Base-by-base conservation (phyloP, 2,329 filamentous ascomycete species). In the Sporothrix mexicana region DNA sequence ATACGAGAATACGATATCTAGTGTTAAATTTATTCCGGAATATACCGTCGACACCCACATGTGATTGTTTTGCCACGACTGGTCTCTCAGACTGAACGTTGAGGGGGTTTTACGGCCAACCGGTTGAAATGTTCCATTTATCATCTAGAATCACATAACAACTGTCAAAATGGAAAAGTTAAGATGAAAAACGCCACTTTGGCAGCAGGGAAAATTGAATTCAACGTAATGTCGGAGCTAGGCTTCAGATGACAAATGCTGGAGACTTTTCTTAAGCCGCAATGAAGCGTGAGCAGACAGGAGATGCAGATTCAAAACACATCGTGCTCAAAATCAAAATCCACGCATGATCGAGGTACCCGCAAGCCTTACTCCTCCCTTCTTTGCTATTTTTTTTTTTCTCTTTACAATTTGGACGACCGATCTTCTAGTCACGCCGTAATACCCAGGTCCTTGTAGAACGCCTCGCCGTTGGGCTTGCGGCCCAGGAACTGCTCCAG, bases 401-500 rank as follows among this genome's bases (percentile, higher is more conserved):
- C n/a, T n/a, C n/a, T n/a, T 51, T 51, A 68, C 5, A 68, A 30
- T 49, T 68, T 68, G 2, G 66, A 67, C 8, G 64, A n/a, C 64
- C 45, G 30, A 7, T 36, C 67, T 23, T 53, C 72, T 15, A 76
- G 75, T 78, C 77, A 78, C 3, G 69, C 75, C 6, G 74, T 70
- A n/a, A 77, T 77, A 23, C 93, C 93, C 69, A 96, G 83, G 79
- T 95, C 93, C 81, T 88, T 87, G 81, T 95, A 95, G 79, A 96
- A 96, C 0, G 93, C 89, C 79, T 95, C 92, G 0, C 88, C 90
- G 79, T 88, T 93, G 0, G 93, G 93, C 82, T 92, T 89, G 76
- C 93, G 84, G 7, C 93, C 92, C 73, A 96, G 80, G 82, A 95
- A 96, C 77, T 94, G 90, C 83, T 92, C 90, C 73, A 96, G 82